A percentile compares a stretch with the other conserved stretches of the same genome.
Evolutionary conservation across 345 rosid species (phyloP).

Genomic region (Eucalyptus coolabah): DNA sequence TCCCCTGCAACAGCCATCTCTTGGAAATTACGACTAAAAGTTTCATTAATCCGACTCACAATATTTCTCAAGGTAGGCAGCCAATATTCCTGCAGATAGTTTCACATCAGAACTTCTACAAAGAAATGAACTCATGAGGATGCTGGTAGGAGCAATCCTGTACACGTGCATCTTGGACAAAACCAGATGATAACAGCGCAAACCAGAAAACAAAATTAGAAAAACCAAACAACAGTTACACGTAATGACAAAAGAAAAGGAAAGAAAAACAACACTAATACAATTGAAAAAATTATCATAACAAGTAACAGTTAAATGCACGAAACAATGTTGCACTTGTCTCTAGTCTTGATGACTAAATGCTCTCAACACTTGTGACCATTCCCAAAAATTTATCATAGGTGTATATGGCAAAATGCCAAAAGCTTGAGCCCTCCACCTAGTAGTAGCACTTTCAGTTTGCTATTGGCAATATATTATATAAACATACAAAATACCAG

Average conservation of each 20-base stretch:
- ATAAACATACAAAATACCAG: not conserved
- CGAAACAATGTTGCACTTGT: not conserved
- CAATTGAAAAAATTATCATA: not conserved
- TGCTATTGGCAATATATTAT: not conserved
- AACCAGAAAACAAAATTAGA: not conserved
- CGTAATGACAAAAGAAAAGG: not conserved
- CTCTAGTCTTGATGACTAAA: not conserved
- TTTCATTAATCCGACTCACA: slow-evolving; percentile 69
- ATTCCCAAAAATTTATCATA: not conserved
- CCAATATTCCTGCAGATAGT: slow-evolving; percentile 56
- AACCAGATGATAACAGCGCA: not conserved
- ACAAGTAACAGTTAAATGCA: not conserved
- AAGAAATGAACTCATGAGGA: not conserved
- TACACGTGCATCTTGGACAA: not conserved
- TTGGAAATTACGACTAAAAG: slow-evolving; percentile 78
- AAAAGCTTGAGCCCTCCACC: not conserved
- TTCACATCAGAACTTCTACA: not conserved
- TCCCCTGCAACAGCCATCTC: slow-evolving; percentile 99
- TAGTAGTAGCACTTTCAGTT: not conserved
- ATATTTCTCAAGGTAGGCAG: slow-evolving; percentile 83
- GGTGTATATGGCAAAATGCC: not conserved
- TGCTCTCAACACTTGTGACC: not conserved
- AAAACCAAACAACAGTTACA: not conserved
- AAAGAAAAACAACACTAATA: not conserved
- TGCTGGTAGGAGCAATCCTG: not conserved